These are phyloP conservation scores for Tetracladium maxilliforme DNA, from an alignment of 2,329 filamentous ascomycete species.

Conservation along the genomic window DNA sequence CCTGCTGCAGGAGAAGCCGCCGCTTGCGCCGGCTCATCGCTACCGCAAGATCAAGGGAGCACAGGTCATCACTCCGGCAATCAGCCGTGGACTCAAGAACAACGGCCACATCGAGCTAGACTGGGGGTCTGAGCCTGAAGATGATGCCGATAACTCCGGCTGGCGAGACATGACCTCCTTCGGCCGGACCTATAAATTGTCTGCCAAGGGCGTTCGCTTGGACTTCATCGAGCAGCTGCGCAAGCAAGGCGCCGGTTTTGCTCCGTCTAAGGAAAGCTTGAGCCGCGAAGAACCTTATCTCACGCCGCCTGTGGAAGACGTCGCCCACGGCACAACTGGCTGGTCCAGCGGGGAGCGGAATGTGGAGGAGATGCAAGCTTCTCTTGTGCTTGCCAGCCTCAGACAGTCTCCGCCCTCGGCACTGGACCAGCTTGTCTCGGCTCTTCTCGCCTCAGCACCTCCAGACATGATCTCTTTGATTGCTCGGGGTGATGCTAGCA, in stretches of 20 bases:
- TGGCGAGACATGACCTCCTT: slow-evolving; percentile 45
- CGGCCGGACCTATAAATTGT: slow-evolving; percentile 50
- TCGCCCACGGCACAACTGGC: too few relatives aligned
- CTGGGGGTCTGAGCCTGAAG: slow-evolving; percentile 36
- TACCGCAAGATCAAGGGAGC: slow-evolving; percentile 45
- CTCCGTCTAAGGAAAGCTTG: too few relatives aligned
- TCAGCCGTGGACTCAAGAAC: slow-evolving; percentile 51
- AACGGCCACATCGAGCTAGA: slow-evolving; percentile 61
- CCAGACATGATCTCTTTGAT: slow-evolving; percentile 14
- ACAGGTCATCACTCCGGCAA: slow-evolving; percentile 32
- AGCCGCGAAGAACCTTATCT: too few relatives aligned
- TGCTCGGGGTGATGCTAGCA: slow-evolving; percentile 4
- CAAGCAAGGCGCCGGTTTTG: too few relatives aligned
- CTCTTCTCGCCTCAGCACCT: too few relatives aligned
- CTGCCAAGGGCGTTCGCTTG: slow-evolving; percentile 48
- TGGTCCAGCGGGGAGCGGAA: too few relatives aligned
- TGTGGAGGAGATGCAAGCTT: too few relatives aligned
- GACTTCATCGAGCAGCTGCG: slow-evolving; percentile 59
- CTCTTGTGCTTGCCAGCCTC: too few relatives aligned
- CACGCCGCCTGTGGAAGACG: too few relatives aligned
- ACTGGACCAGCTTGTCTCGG: too few relatives aligned
- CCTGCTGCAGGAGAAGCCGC: slow-evolving; percentile 45
- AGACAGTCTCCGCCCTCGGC: too few relatives aligned
- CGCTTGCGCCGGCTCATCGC: slow-evolving; percentile 43
- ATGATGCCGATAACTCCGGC: slow-evolving; percentile 28